These are phyloP conservation scores for Penicillium sp. DNA, from an alignment of 2,329 filamentous ascomycete genomes.

Conservation along the genomic window DNA sequence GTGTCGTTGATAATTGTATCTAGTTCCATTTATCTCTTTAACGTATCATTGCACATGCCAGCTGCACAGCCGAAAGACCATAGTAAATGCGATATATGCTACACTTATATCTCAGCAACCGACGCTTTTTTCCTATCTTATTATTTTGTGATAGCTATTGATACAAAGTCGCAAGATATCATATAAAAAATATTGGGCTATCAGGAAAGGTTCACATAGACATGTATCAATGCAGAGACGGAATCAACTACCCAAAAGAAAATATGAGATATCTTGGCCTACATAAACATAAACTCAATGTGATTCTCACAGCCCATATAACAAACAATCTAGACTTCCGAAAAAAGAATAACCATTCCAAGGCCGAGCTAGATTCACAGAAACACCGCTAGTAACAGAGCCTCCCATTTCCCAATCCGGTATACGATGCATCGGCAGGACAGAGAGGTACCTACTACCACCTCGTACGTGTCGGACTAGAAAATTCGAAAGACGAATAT, in stretches of 20 bases:
- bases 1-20: too few relatives aligned
- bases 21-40: too few relatives aligned
- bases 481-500: constrained; percentile 8
- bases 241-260: neutral
- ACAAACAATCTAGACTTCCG: neutral
- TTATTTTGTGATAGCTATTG: too few relatives aligned
- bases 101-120: too few relatives aligned
- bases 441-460: constrained; percentile 2
- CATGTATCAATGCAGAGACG: neutral
- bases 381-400: neutral
- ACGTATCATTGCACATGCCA: too few relatives aligned
- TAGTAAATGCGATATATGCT: too few relatives aligned
- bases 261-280: too few relatives aligned
- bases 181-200: too few relatives aligned
- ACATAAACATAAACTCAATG: neutral
- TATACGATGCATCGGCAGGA: constrained; percentile 2
- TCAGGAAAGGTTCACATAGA: too few relatives aligned
- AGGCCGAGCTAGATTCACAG: neutral
- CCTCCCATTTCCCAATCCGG: neutral
- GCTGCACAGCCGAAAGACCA: too few relatives aligned
- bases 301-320: neutral
- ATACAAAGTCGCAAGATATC: too few relatives aligned
- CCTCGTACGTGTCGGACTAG: neutral
- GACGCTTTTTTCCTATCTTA: too few relatives aligned
- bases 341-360: neutral